Evolutionary conservation across 139 green algal genomes (phyloP), one percentile per base, ranked within the genome.

Genomic region (Chlamydomonas schloesseri): DNA sequence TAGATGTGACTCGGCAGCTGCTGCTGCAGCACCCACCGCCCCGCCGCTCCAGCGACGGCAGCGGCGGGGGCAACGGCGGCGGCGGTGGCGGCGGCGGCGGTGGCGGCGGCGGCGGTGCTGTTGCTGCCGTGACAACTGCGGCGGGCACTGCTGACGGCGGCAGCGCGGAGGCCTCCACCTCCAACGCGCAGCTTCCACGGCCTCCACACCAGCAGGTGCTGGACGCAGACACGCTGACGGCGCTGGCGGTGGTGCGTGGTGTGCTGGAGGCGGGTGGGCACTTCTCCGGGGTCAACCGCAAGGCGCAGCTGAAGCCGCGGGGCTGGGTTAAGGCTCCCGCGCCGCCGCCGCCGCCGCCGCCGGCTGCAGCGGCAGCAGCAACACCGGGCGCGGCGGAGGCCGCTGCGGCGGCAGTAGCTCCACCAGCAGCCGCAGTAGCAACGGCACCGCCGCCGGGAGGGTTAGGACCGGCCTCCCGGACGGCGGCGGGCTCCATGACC

Each of bases 281-380:
- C 55, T 92, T 92, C 82, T 80, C 47, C 2, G 97, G 98, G 55
- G 96, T 99, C 86, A 99, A 99, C 88, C 92, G 98, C 47, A 99
- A 99, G 94, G 98, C 97, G 55, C 80, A 86, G 53, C 68, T 86
- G 23, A 86, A 86, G 68, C 80, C 80, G 26, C 28, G 78, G 46
- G 58, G 60, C 18, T 84, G 78, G 78, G 13, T 26, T n/a, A n/a
- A n/a, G n/a, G n/a, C n/a, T n/a, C n/a, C n/a, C n/a, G n/a, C n/a
- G 34, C 21, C 1, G 69, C 15, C 69, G 14, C 2, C 21, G 69
- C 20, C 34, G 34, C 33, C 9, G 21, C 17, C 34, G 36, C 20
- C 69, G 69, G 31, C 9, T 33, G 64, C 1, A 50, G 42, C 42
- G 8, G 42, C 42, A 50, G 42, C 42, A 50, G 42, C 42, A 50